Base-by-base conservation (phyloP, 257 asterid genomes). In the Nicotiana attenuata region DNA sequence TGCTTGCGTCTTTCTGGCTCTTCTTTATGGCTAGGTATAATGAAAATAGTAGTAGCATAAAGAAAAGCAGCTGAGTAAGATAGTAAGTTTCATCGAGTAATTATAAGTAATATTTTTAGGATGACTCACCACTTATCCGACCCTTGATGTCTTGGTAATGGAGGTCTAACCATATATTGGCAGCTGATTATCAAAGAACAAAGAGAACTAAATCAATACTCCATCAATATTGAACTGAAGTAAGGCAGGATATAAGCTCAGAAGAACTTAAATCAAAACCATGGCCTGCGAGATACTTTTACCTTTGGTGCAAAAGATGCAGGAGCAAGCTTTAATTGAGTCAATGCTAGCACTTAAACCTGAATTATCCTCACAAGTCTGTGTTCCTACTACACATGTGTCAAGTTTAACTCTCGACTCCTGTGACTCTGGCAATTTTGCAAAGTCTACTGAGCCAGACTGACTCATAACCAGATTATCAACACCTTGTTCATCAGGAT, bases 261-360 rank as follows among this genome's bases (percentile, higher is more conserved):
- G 8, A 65, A 77, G 16, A 82, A 67, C 17, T 52, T 31, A 61
- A 81, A 76, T 71, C 78, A 71, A 53, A 35, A 5, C 20, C 31
- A 22, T 5, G 75, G 59, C 22, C 78, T 50, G 63, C 9, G 3
- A 47, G 61, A 73, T 73, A 50, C 15, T 9, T 26, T 81, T 89
- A 95, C 97, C 99, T 92, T 92, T 90, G 19, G 93, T 89, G 89
- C 99, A 95, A 85, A 95, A 93, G 1, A 96, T 88, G 71, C 98
- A 95, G 9, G 96, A 85, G 82, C 98, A 95, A 63, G 88, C 29
- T 82, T 83, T 90, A 80, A 91, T 89, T 13, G 90, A 85, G 53
- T 92, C 91, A 28, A 79, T 71, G 38, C 82, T 87, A n/a, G 53
- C 82, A 81, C 76, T 84, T 63, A 79, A 81, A 82, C 78, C 60